Percentiles rank a stretch among this genome's conserved stretches.
These are phyloP conservation scores for Cudoniella acicularis DNA, from an alignment of 495 filamentous ascomycete genomes.

Conservation along the genomic window DNA sequence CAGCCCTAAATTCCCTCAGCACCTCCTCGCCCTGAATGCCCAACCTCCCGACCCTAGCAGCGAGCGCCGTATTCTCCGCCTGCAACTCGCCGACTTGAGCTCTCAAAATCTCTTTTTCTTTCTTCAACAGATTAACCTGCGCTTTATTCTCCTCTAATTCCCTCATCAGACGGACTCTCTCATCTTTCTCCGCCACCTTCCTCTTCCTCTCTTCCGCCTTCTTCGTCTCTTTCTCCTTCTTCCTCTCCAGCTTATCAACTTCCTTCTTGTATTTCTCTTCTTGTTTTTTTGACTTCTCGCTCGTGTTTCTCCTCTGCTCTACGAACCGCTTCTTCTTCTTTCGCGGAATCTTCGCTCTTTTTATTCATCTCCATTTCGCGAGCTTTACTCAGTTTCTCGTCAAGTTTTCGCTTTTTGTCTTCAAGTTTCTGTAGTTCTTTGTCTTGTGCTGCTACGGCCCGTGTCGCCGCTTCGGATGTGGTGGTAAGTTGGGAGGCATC, in stretches of 20 bases:
- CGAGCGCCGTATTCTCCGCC: conserved; percentile 58
- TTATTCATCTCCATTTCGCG: conserved; percentile 42
- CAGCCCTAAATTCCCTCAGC: conserved; percentile 29
- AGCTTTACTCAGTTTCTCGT: conserved; percentile 60
- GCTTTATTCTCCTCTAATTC: conserved; percentile 51
- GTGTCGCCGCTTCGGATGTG: conserved; percentile 9
- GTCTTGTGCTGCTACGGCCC: conserved; percentile 21
- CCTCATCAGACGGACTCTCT: conserved; percentile 39
- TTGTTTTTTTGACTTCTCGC: conserved; percentile 53
- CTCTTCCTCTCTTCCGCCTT: conserved; percentile 55
- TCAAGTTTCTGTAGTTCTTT: conserved; percentile 62
- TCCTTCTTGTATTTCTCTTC: conserved; percentile 63
- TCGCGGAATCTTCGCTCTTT: conserved; percentile 34
- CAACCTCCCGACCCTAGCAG: conserved; percentile 45
- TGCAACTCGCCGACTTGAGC: conserved; percentile 63
- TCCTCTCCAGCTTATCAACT: conserved; percentile 58
- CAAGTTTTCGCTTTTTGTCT: conserved; percentile 62
- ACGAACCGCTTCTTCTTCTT: conserved; percentile 43
- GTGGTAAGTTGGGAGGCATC: conserved; percentile 21
- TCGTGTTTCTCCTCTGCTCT: conserved; percentile 59
- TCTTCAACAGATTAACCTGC: conserved; percentile 51
- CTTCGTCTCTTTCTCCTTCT: conserved; percentile 54
- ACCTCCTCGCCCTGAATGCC: conserved; percentile 30
- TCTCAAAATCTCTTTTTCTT: conserved; percentile 58
- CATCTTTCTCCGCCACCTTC: conserved; percentile 53